These are phyloP conservation scores for Podaxis carcinomalis DNA, from an alignment of 768 basidiomycete species.

Conservation along the genomic window DNA sequence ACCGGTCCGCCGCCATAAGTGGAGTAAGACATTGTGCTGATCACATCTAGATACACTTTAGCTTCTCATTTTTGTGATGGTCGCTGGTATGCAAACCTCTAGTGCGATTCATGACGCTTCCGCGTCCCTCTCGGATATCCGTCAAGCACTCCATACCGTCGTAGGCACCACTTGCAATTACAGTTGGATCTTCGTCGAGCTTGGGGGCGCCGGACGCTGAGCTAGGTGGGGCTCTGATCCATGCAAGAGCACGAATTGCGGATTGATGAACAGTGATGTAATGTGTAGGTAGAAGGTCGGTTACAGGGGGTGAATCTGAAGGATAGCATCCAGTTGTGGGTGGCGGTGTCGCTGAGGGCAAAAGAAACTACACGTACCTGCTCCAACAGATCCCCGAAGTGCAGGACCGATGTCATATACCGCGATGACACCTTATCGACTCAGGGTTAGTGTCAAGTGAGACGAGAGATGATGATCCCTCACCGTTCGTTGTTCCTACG, in stretches of 20 bases:
- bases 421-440: conserved; percentile 43
- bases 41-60: conserved; percentile 48
- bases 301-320: conserved; percentile 24
- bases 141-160: conserved; percentile 75
- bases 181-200: conserved; percentile 56
- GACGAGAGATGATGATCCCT: not conserved
- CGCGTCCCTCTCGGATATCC: conserved; percentile 69
- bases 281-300: conserved; percentile 60
- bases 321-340: not conserved
- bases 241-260: conserved; percentile 70
- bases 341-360: not conserved
- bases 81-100: conserved; percentile 43
- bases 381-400: conserved; percentile 27
- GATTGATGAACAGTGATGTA: conserved; percentile 75
- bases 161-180: conserved; percentile 75
- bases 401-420: conserved; percentile 50
- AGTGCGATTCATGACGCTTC: conserved; percentile 71
- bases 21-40: conserved; percentile 64
- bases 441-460: conserved; percentile 1
- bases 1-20: conserved; percentile 65
- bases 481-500: conserved; percentile 83
- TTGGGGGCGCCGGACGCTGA: conserved; percentile 41
- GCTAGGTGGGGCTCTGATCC: conserved; percentile 65
- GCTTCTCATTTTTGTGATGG: not conserved
- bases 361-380: conserved; percentile 23